A percentile compares a stretch with the other conserved stretches of the same genome.
Conservation (phyloP, 1,284 basidiomycete genomes). For the Fomitopsis palustris region DNA sequence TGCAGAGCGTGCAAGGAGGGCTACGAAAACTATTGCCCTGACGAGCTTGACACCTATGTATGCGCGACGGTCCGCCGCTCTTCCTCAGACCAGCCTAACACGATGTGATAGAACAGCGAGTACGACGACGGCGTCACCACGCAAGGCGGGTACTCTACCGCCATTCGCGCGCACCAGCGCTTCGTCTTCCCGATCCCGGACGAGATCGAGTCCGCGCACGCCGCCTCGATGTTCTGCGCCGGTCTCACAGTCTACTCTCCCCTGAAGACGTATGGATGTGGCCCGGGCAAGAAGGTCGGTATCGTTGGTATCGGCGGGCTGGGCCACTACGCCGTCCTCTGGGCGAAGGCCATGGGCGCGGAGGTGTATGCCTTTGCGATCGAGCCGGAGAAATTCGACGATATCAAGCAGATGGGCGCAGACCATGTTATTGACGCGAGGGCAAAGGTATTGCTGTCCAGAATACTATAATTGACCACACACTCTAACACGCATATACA, state of each 20-base stretch:
- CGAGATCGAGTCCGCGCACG: constrained; percentile 48
- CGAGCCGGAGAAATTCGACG: constrained; percentile 56
- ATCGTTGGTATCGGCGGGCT: constrained; percentile 65
- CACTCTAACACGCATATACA: constrained; percentile 7
- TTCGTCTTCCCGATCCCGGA: constrained; percentile 74
- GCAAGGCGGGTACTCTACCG: constrained; percentile 64
- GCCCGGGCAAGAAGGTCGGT: constrained; percentile 65
- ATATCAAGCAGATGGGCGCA: constrained; percentile 63
- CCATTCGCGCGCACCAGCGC: constrained; percentile 61
- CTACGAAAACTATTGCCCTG: constrained; percentile 51
- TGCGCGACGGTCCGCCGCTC: background rate
- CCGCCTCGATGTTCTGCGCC: constrained; percentile 54
- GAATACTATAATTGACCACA: too few species aligned
- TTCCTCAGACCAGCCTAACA: background rate
- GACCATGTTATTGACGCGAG: constrained; percentile 45
- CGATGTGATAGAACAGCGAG: constrained; percentile 13
- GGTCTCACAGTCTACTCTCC: constrained; percentile 70
- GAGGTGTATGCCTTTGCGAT: constrained; percentile 70
- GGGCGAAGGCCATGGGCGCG: constrained; percentile 30
- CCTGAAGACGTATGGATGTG: constrained; percentile 55
- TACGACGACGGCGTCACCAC: constrained; percentile 48
- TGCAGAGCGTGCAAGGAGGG: constrained; percentile 53
- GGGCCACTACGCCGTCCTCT: constrained; percentile 27
- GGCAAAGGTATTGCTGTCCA: constrained; percentile 8
- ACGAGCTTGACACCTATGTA: constrained; percentile 23